These are phyloP conservation scores for Trichoderma lentiforme DNA, from an alignment of 2,329 filamentous ascomycete genomes.

Conservation along the genomic window DNA sequence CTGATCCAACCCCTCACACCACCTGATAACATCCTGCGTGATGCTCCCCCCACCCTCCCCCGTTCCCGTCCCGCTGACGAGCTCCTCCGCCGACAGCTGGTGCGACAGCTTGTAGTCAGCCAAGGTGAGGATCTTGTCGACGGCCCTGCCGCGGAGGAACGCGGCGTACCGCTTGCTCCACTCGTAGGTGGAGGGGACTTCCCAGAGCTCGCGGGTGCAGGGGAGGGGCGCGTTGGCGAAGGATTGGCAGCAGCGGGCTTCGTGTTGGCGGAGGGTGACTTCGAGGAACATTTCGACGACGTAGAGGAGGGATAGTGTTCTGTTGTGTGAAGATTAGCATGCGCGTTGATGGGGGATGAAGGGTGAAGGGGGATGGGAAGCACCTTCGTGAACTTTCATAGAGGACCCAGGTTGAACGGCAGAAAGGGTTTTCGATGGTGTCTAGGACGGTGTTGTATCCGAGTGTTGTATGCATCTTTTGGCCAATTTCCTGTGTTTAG, in stretches of 20 bases:
- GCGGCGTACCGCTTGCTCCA: constrained; percentile 12
- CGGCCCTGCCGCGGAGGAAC: background rate
- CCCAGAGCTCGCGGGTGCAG: constrained; percentile 24
- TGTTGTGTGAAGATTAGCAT: background rate
- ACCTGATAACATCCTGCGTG: constrained; percentile 5
- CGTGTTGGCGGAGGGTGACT: constrained; percentile 3
- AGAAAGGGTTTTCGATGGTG: background rate
- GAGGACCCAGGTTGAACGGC: constrained; percentile 17
- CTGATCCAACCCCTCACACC: constrained; percentile 13
- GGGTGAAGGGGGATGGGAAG: background rate
- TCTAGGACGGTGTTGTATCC: background rate
- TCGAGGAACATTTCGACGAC: constrained; percentile 22
- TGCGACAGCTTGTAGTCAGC: constrained; percentile 6
- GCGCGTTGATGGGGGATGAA: too few relatives aligned
- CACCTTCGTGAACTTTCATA: constrained; percentile 21
- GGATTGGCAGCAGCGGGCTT: constrained; percentile 4
- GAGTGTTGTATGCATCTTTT: background rate
- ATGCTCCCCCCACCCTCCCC: background rate
- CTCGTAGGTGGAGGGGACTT: constrained; percentile 16
- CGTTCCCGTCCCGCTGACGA: background rate
- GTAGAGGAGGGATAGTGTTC: constrained; percentile 19
- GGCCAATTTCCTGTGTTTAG: background rate
- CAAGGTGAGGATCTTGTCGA: background rate
- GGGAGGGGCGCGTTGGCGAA: constrained; percentile 17
- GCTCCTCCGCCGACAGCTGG: background rate